phyloP scores from a whole-genome alignment of 768 basidiomycete genomes.

The Auriscalpium microsporum region DNA sequence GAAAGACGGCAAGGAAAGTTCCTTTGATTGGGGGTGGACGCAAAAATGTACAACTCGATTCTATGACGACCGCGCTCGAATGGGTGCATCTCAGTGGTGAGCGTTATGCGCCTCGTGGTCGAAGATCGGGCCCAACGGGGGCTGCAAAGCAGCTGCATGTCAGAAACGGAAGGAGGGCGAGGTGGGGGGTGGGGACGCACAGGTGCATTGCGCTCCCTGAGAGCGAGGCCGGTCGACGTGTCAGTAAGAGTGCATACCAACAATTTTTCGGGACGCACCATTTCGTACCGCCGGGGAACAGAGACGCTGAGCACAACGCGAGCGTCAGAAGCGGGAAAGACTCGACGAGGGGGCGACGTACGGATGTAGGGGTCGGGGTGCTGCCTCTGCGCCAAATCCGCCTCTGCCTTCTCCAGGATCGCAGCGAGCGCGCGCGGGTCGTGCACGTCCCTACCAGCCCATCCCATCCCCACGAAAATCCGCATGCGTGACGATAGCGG shows the following conservation, averaged over 20 bases:
- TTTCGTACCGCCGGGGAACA: conserved; percentile 89
- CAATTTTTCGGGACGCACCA: conserved; percentile 49
- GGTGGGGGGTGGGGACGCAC: conserved; percentile 33
- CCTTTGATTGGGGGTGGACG: no score
- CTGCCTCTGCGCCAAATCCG: conserved; percentile 47
- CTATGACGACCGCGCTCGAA: no score
- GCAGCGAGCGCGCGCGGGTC: conserved; percentile 75
- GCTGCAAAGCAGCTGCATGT: background rate
- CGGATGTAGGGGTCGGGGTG: conserved; percentile 94
- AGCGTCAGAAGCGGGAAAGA: background rate
- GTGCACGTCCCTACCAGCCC: conserved; percentile 53
- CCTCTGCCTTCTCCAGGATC: conserved; percentile 78
- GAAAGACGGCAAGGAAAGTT: no score
- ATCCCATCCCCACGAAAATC: background rate
- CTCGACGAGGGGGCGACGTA: conserved; percentile 22
- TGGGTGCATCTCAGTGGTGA: background rate
- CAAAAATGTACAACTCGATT: no score
- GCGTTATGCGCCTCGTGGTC: conserved; percentile 11
- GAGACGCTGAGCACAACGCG: conserved; percentile 43
- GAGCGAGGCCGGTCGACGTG: background rate
- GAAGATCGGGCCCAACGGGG: conserved; percentile 13
- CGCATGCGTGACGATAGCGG: no score
- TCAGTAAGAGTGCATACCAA: conserved; percentile 5
- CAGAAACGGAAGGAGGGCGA: background rate
- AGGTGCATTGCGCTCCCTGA: conserved; percentile 76